Evolutionary conservation across 208 protist genomes (phyloP).

Genomic region (Angomonas deanei): DNA sequence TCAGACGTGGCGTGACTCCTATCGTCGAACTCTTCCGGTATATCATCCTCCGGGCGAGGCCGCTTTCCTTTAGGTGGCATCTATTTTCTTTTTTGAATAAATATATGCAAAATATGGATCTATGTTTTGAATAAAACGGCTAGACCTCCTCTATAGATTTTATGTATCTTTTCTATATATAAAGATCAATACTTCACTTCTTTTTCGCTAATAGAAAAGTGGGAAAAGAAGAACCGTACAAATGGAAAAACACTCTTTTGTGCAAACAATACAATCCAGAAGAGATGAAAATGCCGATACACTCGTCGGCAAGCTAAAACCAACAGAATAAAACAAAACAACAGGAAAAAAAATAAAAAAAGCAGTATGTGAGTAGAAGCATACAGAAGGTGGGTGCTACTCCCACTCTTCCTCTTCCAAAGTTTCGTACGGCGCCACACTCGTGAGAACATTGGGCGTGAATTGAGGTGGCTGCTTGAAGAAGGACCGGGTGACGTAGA

Average conservation of each 20-base stretch:
- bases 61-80: slow-evolving; percentile 12
- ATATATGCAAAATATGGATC: too few relatives aligned
- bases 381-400: slow-evolving; percentile 5
- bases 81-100: too few relatives aligned
- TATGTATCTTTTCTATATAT: too few relatives aligned
- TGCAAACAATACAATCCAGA: background rate
- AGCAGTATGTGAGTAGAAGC: slow-evolving; percentile 4
- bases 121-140: too few relatives aligned
- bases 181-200: too few relatives aligned
- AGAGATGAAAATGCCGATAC: slow-evolving; percentile 4
- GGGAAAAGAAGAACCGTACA: slow-evolving; percentile 3
- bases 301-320: slow-evolving; percentile 6
- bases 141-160: too few relatives aligned
- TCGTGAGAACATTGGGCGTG: too few relatives aligned
- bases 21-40: slow-evolving; percentile 9
- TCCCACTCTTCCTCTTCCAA: background rate
- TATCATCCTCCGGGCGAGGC: slow-evolving; percentile 8
- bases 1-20: slow-evolving; percentile 20
- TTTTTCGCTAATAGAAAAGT: background rate
- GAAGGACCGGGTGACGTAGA: background rate
- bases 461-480: too few relatives aligned
- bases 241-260: background rate
- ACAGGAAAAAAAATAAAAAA: slow-evolving; percentile 8
- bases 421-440: too few relatives aligned
- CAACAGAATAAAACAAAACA: slow-evolving; percentile 13